Evolutionary conservation across 2,329 filamentous ascomycete species (phyloP), one percentile per base, ranked within the genome.

Genomic region (Neurospora sp.): DNA sequence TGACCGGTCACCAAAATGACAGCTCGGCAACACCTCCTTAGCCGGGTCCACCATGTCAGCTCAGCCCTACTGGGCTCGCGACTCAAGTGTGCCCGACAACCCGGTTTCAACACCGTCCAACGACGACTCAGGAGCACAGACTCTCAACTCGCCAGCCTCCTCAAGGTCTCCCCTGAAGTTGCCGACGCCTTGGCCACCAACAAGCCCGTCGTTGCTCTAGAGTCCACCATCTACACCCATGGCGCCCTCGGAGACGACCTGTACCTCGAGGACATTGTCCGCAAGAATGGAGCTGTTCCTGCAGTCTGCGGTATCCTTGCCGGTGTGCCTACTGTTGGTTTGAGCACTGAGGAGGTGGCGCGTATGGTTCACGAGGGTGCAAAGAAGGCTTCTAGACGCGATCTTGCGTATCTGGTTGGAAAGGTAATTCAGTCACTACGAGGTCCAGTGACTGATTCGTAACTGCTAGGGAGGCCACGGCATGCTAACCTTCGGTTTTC

Each of bases 151-250:
- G 77, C 77, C 70, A 75, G 78, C 52, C 74, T 93, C 71, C 85
- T 96, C 70, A 86, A 84, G 68, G 84, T 97, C 57, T 94, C 92
- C 0, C 90, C 95, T 67, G 95, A 98, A 80, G 90, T 99, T 12
- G 83, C 85, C 68, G 88, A 93, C 77, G 95, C 94, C 46, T 80
- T 97, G 66, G 84, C 87, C 57, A 86, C 88, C 12, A 89, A 89
- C 70, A 89, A 88, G 76, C 95, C 96, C 0, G 90, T 99, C 4
- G 94, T 99, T 11, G 96, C 95, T 17, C 85, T 99, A 4, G 96
- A 99, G 80, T 93, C 92, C 1, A 97, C 96, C 4, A 98, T 99
- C 75, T 98, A 99, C 80, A 99, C 96, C 1, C 96, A 99, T 81
- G 94, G 93, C 52, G 89, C 91, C 28, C 84, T 99, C 15, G 92